Evolutionary conservation across 768 basidiomycete species (phyloP).

Genomic region (Mycena venus): DNA sequence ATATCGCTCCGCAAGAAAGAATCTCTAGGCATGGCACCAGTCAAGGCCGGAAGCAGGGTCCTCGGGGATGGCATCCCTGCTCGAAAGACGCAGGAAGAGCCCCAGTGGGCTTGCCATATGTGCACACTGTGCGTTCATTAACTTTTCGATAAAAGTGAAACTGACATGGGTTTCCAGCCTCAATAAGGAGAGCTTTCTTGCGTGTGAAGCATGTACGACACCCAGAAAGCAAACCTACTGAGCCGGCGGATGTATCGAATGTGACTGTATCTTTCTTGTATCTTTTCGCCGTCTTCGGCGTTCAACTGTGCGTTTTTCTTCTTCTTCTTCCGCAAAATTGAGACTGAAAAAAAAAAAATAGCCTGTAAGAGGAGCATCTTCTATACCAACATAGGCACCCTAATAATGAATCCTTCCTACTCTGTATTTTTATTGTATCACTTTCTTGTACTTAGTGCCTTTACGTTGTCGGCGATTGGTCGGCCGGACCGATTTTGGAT

Average conservation of each 20-base stretch:
- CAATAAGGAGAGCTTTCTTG: slow-evolving; percentile 67
- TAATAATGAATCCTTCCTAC: too few species aligned
- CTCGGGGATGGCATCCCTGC: slow-evolving; percentile 38
- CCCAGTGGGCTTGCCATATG: slow-evolving; percentile 68
- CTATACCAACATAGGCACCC: too few species aligned
- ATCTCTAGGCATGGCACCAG: slow-evolving; percentile 55
- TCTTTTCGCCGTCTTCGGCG: too few species aligned
- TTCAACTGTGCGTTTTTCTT: too few species aligned
- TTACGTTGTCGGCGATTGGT: background rate
- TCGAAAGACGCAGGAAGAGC: background rate
- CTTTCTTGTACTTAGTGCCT: too few species aligned
- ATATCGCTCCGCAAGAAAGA: slow-evolving; percentile 61
- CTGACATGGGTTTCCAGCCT: slow-evolving; percentile 48
- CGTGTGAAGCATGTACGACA: slow-evolving; percentile 74
- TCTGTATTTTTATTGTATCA: too few species aligned
- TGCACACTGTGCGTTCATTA: slow-evolving; percentile 72
- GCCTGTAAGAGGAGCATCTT: too few species aligned
- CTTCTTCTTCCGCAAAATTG: too few species aligned
- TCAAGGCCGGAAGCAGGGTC: slow-evolving; percentile 42
- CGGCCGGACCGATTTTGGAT: background rate
- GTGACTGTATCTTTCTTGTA: background rate
- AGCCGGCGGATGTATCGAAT: background rate
- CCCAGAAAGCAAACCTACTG: background rate
- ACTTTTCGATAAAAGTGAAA: slow-evolving; percentile 4
- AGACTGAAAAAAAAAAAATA: too few species aligned